phyloP scores from a whole-genome alignment of 306 rosid genomes.

The Sicyos edulis region DNA sequence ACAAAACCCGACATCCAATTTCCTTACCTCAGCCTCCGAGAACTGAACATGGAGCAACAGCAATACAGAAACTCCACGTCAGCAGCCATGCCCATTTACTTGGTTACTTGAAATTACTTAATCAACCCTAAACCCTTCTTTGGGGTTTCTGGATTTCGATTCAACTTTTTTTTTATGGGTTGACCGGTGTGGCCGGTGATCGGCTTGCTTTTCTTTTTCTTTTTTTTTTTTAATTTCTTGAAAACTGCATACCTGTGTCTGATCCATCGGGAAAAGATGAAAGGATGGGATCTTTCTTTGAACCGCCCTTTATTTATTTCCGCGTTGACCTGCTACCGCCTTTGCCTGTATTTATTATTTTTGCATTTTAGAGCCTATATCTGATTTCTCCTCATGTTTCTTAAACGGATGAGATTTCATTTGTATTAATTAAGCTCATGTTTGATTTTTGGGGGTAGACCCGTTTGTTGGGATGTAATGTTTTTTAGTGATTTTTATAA shows the following conservation, averaged over 20 bases:
- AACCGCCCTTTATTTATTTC: slow-evolving; percentile 14
- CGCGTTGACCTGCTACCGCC: background rate
- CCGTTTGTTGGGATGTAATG: no score
- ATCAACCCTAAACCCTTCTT: background rate
- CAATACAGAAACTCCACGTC: slow-evolving; percentile 60
- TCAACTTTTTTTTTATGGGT: no score
- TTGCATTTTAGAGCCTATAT: background rate
- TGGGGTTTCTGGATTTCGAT: no score
- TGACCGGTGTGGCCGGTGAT: background rate
- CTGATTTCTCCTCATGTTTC: background rate
- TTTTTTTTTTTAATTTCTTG: no score
- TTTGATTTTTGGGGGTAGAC: background rate
- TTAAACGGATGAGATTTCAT: background rate
- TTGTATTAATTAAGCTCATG: background rate
- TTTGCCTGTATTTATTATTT: background rate
- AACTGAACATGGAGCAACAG: slow-evolving; percentile 73
- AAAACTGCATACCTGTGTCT: no score
- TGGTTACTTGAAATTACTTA: slow-evolving; percentile 49
- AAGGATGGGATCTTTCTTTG: slow-evolving; percentile 19
- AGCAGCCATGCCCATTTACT: slow-evolving; percentile 66
- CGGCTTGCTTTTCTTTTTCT: no score
- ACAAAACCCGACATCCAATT: slow-evolving; percentile 39
- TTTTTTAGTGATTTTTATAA: no score
- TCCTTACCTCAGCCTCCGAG: slow-evolving; percentile 79
- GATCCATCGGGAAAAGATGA: no score